These are phyloP conservation scores for Boeremia exigua DNA, from an alignment of 2,329 filamentous ascomycete genomes.

Conservation along the genomic window DNA sequence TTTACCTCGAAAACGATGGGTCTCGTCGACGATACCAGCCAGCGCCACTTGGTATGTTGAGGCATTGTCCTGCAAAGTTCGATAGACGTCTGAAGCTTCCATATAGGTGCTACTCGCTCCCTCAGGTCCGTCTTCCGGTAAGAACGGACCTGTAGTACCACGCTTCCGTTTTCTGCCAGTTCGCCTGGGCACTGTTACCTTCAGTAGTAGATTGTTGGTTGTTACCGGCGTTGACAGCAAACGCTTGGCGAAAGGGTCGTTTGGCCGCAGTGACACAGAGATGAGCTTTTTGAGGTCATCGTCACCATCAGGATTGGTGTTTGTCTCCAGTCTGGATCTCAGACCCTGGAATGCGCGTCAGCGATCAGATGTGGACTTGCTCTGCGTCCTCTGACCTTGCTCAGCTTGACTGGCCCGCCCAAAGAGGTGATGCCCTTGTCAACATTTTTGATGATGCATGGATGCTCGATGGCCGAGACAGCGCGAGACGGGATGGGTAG, in stretches of 20 bases:
- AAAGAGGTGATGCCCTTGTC: slow-evolving; percentile 69
- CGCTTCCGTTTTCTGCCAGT: slow-evolving; percentile 86
- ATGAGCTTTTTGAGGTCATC: slow-evolving; percentile 57
- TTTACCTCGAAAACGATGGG: slow-evolving; percentile 81
- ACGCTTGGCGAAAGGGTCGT: slow-evolving; percentile 79
- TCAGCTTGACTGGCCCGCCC: slow-evolving; percentile 61
- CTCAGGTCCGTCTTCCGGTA: slow-evolving; percentile 42
- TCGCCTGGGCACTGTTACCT: slow-evolving; percentile 83
- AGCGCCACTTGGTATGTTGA: slow-evolving; percentile 71
- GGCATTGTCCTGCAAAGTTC: slow-evolving; percentile 73
- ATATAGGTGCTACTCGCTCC: slow-evolving; percentile 14
- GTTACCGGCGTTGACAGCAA: slow-evolving; percentile 76
- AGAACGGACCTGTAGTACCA: slow-evolving; percentile 71
- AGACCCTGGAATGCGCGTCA: slow-evolving; percentile 32
- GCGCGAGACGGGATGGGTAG: slow-evolving; percentile 59
- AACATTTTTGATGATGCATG: slow-evolving; percentile 68
- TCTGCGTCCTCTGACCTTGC: slow-evolving; percentile 52
- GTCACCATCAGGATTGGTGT: slow-evolving; percentile 27
- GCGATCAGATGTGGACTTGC: slow-evolving; percentile 9
- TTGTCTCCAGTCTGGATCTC: slow-evolving; percentile 34
- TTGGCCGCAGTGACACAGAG: slow-evolving; percentile 77
- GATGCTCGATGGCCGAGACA: slow-evolving; percentile 70
- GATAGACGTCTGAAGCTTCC: slow-evolving; percentile 56
- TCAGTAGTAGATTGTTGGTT: slow-evolving; percentile 84
- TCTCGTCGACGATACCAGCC: slow-evolving; percentile 76